These are phyloP conservation scores for Aspergillus neotritici DNA, from an alignment of 2,329 filamentous ascomycete genomes.

Conservation along the genomic window DNA sequence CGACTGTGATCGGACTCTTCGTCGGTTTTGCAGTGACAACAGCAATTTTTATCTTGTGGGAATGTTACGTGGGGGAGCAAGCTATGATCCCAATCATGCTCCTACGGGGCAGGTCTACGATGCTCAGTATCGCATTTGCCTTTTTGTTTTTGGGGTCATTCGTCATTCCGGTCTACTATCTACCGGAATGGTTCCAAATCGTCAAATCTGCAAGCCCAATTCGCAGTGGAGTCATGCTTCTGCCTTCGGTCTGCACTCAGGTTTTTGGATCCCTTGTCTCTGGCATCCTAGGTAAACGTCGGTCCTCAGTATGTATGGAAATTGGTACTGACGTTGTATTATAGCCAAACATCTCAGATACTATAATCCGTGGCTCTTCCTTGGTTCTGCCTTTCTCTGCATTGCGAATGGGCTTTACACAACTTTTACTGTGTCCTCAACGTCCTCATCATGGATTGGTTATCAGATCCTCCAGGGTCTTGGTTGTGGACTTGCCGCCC, in stretches of 20 bases:
- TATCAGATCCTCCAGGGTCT: conserved; percentile 8
- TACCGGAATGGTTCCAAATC: conserved; percentile 16
- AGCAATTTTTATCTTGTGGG: conserved; percentile 1
- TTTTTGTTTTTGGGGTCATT: conserved; percentile 6
- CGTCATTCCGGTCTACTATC: conserved; percentile 13
- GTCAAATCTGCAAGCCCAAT: conserved; percentile 9
- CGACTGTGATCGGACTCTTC: conserved; percentile 23
- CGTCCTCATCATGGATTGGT: conserved; percentile 3
- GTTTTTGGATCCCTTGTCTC: conserved; percentile 6
- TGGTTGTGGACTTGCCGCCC: conserved; percentile 3
- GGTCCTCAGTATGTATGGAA: neutral
- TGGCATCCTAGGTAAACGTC: conserved; percentile 2
- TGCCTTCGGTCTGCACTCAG: conserved; percentile 10
- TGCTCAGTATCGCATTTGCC: conserved; percentile 2
- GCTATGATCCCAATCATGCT: conserved; percentile 2
- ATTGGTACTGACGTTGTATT: conserved; percentile 1
- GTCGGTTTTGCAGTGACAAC: conserved; percentile 2
- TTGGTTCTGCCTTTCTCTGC: conserved; percentile 4
- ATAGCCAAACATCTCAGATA: conserved; percentile 5
- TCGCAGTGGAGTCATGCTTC: conserved; percentile 11
- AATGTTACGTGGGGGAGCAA: conserved; percentile 1
- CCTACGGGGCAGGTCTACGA: neutral
- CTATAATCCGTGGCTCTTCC: conserved; percentile 8
- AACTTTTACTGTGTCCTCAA: conserved; percentile 3
- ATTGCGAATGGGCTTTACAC: conserved; percentile 6